Evolutionary conservation across 352 stramenopile species (phyloP), one percentile per base, ranked within the genome.

Genomic region (Phytopythium kandeliae): DNA sequence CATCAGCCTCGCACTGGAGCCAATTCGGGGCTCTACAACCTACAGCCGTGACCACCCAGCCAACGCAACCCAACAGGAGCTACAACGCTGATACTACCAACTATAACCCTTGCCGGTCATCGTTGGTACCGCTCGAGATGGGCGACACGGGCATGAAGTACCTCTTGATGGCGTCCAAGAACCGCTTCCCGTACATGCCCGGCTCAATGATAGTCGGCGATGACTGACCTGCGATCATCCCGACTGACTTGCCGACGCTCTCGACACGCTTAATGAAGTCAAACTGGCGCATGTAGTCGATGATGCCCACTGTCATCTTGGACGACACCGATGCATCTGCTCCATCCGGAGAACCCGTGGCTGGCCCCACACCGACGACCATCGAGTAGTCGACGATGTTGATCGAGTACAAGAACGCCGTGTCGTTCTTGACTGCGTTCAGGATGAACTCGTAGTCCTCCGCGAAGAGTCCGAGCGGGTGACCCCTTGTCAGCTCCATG

Each of bases 371-470:
- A 51, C 97, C 68, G 11, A 99, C 87, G n/a, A 99, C 74, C 73
- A 99, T 98, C 16, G 95, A 99, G 56, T 99, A 99, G 69, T 99
- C 97, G 44, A 99, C 83, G 36, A 99, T 97, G 69, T 99, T 99
- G 51, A 98, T 98, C 31, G 97, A 98, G 40, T 85, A 95, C 37
- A 99, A 81, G 62, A 99, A 99, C 22, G 86, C 60, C 15, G 95
- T 97, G 69, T 99, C 93, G 74, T 98, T 98, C 48, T 97, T 68
- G 62, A 99, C 96, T 21, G 94, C 96, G 28, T 81, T 74, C 43
- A 82, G 51, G 24, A 93, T 65, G 45, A 81, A 71, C n/a, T 69
- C 54, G 51, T 96, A 76, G 34, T 89, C 74, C 40, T 86, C 78
- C 2, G 69, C 67, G 15, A 95, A 62, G 19, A 96, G 54, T 4